These are phyloP conservation scores for Bretschneidera sinensis DNA, from an alignment of 345 rosid genomes.

Conservation along the genomic window DNA sequence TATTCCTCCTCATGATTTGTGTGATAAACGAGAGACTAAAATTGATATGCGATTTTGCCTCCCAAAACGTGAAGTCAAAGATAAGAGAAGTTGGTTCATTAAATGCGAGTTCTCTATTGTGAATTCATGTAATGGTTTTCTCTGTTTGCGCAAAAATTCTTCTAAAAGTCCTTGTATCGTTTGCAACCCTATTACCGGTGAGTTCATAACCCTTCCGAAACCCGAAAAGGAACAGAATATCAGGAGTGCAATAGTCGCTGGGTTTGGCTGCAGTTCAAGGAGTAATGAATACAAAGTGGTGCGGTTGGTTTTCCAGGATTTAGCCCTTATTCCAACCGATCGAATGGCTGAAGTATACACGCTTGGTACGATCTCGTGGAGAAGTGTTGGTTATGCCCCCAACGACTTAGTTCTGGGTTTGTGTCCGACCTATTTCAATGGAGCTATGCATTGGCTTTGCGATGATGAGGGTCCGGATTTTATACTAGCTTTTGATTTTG, in stretches of 20 bases:
- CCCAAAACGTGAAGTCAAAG: constrained; percentile 2
- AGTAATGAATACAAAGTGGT: constrained; percentile 21
- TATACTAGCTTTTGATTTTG: constrained; percentile 17
- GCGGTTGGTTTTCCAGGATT: not conserved
- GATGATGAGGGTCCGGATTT: constrained; percentile 1
- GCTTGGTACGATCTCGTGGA: constrained; percentile 13
- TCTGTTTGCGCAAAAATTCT: constrained; percentile 15
- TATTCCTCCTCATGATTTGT: not conserved
- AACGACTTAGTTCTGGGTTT: not conserved
- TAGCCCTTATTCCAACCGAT: not conserved
- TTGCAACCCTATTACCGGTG: constrained; percentile 23
- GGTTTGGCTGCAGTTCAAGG: constrained; percentile 10
- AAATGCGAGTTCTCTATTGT: not conserved
- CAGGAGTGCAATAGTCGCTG: not conserved
- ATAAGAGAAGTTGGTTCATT: not conserved
- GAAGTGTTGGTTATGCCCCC: constrained; percentile 10
- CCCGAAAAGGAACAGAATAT: not conserved
- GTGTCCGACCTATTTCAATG: constrained; percentile 17
- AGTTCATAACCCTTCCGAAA: constrained; percentile 16
- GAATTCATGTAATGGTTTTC: constrained; percentile 26
- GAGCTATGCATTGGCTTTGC: constrained; percentile 21
- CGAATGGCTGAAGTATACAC: constrained; percentile 10
- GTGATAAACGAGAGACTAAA: not conserved
- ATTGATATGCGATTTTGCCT: constrained; percentile 12
- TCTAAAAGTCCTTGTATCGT: constrained; percentile 12